Conservation (phyloP, 73 alveolate genomes). For the Durusdinium trenchii region DNA sequence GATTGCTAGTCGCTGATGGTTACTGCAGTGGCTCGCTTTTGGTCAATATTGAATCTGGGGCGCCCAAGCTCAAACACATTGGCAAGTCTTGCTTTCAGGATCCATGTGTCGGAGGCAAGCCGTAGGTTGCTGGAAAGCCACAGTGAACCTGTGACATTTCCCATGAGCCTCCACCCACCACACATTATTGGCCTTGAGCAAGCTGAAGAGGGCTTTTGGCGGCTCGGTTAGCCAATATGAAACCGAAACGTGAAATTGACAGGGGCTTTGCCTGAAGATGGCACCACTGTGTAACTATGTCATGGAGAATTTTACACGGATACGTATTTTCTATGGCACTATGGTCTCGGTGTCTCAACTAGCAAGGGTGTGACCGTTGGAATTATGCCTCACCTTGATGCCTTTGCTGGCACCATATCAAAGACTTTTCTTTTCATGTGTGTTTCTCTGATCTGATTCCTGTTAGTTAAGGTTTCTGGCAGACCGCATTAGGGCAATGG, state of each 20-base stretch:
- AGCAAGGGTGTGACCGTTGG: too few species aligned
- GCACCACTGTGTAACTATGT: too few species aligned
- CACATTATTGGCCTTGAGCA: conserved; percentile 34
- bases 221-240: neutral
- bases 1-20: neutral
- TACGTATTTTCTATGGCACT: too few species aligned
- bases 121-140: neutral
- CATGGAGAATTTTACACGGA: too few species aligned
- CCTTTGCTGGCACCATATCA: too few species aligned
- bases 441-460: too few species aligned
- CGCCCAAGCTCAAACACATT: neutral
- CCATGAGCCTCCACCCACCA: conserved; percentile 90
- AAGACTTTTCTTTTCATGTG: too few species aligned
- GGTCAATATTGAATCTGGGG: neutral
- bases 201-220: conserved; percentile 64
- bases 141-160: conserved; percentile 61
- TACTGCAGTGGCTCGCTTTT: neutral
- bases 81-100: conserved; percentile 13
- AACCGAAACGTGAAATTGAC: neutral
- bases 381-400: too few species aligned
- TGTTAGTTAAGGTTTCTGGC: conserved; percentile 30
- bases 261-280: too few species aligned
- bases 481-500: conserved; percentile 57
- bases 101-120: conserved; percentile 34
- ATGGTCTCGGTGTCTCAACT: too few species aligned